Percentiles rank a stretch among this genome's conserved stretches.
These are phyloP conservation scores for Claviceps sorghi DNA, from an alignment of 2,329 filamentous ascomycete species.

Conservation along the genomic window DNA sequence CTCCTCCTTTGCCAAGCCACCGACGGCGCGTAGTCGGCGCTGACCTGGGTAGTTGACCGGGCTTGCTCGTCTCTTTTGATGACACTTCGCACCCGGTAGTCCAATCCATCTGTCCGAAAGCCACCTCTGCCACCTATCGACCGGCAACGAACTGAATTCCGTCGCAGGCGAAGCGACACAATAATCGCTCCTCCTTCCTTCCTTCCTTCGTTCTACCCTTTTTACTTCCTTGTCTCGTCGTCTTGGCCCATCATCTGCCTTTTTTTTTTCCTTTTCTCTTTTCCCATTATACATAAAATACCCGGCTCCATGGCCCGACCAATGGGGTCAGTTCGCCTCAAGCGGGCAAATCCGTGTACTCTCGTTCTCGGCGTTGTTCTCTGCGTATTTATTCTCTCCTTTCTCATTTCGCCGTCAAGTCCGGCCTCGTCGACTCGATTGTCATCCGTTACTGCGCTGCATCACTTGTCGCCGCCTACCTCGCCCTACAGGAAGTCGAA, in stretches of 20 bases:
- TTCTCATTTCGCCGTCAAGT: conserved; percentile 41
- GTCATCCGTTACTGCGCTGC: conserved; percentile 32
- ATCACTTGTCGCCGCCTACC: conserved; percentile 29
- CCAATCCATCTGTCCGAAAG: conserved; percentile 1
- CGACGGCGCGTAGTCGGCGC: not conserved
- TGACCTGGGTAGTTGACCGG: not conserved
- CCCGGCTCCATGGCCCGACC: conserved; percentile 35
- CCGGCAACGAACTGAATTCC: not conserved
- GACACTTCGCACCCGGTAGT: not conserved
- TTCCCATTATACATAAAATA: not conserved
- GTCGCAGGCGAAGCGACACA: not conserved
- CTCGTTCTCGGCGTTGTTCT: conserved; percentile 57
- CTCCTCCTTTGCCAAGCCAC: not conserved
- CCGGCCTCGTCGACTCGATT: conserved; percentile 28
- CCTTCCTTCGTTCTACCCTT: not conserved
- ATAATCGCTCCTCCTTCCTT: not conserved
- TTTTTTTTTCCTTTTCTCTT: not conserved
- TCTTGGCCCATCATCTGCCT: not conserved
- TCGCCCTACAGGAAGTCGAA: conserved; percentile 28
- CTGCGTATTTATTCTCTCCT: conserved; percentile 56
- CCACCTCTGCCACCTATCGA: conserved; percentile 5
- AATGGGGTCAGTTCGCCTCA: conserved; percentile 55
- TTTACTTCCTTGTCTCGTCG: not conserved
- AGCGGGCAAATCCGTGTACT: conserved; percentile 66
- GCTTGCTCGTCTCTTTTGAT: not conserved